Conservation (phyloP, 495 filamentous ascomycete genomes). For the Aspergillus heteromorphus region DNA sequence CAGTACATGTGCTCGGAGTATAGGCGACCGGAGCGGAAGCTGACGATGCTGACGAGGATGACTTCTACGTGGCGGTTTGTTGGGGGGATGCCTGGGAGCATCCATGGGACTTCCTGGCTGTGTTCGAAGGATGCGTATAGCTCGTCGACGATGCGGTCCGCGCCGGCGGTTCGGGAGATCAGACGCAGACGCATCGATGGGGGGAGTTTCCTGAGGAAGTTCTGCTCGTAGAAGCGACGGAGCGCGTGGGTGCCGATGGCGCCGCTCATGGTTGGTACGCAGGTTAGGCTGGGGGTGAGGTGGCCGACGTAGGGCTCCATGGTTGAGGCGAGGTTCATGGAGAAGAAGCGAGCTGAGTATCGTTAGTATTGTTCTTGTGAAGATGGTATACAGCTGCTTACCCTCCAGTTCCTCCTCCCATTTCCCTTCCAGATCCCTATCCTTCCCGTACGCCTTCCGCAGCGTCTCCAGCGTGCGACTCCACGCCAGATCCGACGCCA, state of each 20-base stretch:
- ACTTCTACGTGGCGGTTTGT: conserved; percentile 64
- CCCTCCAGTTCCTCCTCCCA: conserved; percentile 57
- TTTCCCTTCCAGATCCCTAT: conserved; percentile 53
- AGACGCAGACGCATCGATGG: conserved; percentile 62
- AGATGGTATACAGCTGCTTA: too few species aligned
- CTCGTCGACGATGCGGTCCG: conserved; percentile 59
- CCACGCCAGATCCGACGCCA: conserved; percentile 50
- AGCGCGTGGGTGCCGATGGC: conserved; percentile 65
- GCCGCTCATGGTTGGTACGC: conserved; percentile 58
- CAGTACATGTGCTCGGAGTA: conserved; percentile 83
- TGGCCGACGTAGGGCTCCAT: conserved; percentile 49
- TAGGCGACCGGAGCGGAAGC: conserved; percentile 65
- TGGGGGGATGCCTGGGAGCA: conserved; percentile 70
- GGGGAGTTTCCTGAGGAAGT: conserved; percentile 69
- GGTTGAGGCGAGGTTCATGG: conserved; percentile 36
- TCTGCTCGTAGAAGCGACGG: conserved; percentile 65
- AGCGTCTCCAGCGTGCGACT: conserved; percentile 46
- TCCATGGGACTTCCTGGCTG: conserved; percentile 68
- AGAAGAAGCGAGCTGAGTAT: conserved; percentile 43
- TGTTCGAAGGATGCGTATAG: conserved; percentile 62
- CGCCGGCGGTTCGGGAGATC: conserved; percentile 61
- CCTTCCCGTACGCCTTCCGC: conserved; percentile 52
- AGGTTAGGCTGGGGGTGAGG: conserved; percentile 50
- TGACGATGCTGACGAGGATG: conserved; percentile 69
- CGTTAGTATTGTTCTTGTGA: too few species aligned